phyloP scores from a whole-genome alignment of 441 rosid genomes.

The Arabidopsis hybrid region DNA sequence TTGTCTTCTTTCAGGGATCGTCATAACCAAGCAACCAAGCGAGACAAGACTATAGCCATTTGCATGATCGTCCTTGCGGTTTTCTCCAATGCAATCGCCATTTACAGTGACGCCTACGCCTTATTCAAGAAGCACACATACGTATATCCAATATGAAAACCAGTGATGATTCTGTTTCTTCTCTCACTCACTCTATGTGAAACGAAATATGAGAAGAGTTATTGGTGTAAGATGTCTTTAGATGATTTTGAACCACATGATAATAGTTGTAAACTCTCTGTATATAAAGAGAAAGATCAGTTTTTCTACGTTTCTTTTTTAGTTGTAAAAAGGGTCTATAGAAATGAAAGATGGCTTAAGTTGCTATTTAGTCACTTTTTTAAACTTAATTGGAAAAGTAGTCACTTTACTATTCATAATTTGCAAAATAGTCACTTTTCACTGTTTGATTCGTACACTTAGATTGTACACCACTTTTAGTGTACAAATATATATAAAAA shows the following conservation, averaged over 20 bases:
- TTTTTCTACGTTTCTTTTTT: not conserved
- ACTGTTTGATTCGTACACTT: too few species aligned
- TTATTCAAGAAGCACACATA: slow-evolving; percentile 63
- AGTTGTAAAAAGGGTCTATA: too few species aligned
- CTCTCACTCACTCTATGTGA: not conserved
- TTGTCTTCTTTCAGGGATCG: slow-evolving; percentile 63
- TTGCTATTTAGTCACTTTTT: too few species aligned
- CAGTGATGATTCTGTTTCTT: not conserved
- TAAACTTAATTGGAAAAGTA: too few species aligned
- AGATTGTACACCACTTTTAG: too few species aligned
- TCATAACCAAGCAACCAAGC: slow-evolving; percentile 66
- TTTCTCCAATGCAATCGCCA: slow-evolving; percentile 73
- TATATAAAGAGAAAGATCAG: not conserved
- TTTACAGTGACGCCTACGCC: slow-evolving; percentile 77
- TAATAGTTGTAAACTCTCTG: slow-evolving; percentile 26
- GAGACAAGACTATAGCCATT: slow-evolving; percentile 63
- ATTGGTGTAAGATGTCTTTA: slow-evolving; percentile 14
- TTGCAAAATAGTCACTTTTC: too few species aligned
- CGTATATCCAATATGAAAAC: slow-evolving; percentile 10
- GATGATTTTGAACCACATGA: slow-evolving; percentile 7
- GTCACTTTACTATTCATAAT: too few species aligned
- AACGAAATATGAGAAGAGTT: slow-evolving; percentile 9
- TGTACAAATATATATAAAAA: too few species aligned
- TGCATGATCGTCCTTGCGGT: slow-evolving; percentile 84
- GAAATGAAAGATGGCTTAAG: too few species aligned